Base-by-base conservation (phyloP, 106 monocot genomes). In the Hemerocallis citrina region DNA sequence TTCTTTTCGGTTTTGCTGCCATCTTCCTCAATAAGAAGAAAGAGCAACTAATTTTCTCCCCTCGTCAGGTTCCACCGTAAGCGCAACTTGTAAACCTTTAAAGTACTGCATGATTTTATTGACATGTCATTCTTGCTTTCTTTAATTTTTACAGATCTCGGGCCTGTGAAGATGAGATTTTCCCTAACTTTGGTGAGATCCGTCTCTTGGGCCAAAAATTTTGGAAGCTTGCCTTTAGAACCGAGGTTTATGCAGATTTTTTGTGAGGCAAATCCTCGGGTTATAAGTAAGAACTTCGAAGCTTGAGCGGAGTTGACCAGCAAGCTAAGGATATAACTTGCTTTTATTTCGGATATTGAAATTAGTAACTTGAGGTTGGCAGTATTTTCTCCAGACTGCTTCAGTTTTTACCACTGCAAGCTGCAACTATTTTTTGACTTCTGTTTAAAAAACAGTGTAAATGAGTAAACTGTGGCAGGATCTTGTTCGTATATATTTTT, bases 251-350 rank as follows among this genome's bases (percentile, higher is more conserved):
- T 84, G 83, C 78, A 57, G 57, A 59, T 59, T 78, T 78, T 84
- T 78, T 80, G 68, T 73, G 71, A 77, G 71, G 71, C 83, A n/a
- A n/a, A 72, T 79, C 79, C 83, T 75, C 45, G 54, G 67, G 23
- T 23, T 66, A 71, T 75, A 84, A 84, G n/a, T 44, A 44, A 44
- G 28, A 57, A 2, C n/a, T 16, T 2, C 13, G 13, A 25, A 11
- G 6, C 20, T 43, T 30, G 41, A 10, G 19, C 22, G 4, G 34
- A 36, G 61, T 27, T 13, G 5, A 29, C 6, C 9, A 5, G 44
- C 7, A 29, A 30, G 1, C 8, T 43, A 5, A 31, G 61, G 28
- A 44, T 62, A 36, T n/a, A n/a, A n/a, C n/a, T n/a, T n/a, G n/a
- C n/a, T n/a, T n/a, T n/a, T n/a, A n/a, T n/a, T n/a, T n/a, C n/a